Base-by-base conservation (phyloP, 2,329 filamentous ascomycete genomes). In the Colletotrichum acutatum region DNA sequence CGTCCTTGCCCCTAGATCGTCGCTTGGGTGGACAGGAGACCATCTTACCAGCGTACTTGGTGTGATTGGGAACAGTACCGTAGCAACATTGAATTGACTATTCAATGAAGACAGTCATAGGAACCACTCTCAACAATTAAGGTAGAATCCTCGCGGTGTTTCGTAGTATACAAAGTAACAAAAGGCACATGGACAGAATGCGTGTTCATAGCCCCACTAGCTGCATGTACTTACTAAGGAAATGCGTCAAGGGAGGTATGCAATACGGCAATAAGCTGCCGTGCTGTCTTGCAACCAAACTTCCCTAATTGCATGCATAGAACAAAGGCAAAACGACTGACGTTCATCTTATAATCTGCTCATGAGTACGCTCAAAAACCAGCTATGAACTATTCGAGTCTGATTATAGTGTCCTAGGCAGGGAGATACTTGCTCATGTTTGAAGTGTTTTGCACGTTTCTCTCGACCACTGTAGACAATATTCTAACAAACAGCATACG, bases 371-470 rank as follows among this genome's bases (percentile, higher is more conserved):
- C 16, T 16, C 2, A 42, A 19, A 2, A 42, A 4, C 19, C 0
- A 6, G 3, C 0, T 3, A 42, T 16, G 6, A 42, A 42, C 0
- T 5, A 7, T 19, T 19, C 16, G 37, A 42, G 3, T 0, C 6
- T 42, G 6, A 1, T 16, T 42, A 1, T 14, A 42, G 37, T 7
- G 1, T 8, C 7, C 1, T 7, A 7, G 14, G 37, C 37, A 19
- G 14, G 1, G 6, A 16, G 16, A 7, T 19, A 42, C 37, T 8
- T 14, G 5, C 9, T 11, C 37, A 42, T 7, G 37, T 42, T 19
- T 19, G 37, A 19, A 19, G 37, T 8, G 37, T 42, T 42, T 4
- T 42, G 3, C 6, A 19, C 6, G 1, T 19, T 42, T 5, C 1
- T 34, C 32, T 34, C 32, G 32, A 34, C 32, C 32, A 34, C 37